Evolutionary conservation across 2,329 filamentous ascomycete species (phyloP).

Genomic region (Aspergillus phoenicis): DNA sequence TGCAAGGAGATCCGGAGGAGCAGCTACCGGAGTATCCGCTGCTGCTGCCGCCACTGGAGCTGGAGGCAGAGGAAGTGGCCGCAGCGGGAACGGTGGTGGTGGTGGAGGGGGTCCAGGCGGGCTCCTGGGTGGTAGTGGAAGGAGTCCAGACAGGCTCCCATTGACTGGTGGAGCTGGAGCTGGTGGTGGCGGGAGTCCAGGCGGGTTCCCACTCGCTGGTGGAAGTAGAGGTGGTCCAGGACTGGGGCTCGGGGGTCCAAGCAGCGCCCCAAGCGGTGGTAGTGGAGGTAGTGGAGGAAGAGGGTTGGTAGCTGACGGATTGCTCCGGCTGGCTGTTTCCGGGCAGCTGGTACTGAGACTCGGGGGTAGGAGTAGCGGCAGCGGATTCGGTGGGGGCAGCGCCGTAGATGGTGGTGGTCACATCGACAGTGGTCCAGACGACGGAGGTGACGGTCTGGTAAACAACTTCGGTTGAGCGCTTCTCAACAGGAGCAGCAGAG

Average conservation of each 20-base stretch:
- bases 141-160: conserved; percentile 9
- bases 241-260: conserved; percentile 18
- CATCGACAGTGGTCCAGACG: conserved; percentile 52
- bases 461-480: conserved; percentile 45
- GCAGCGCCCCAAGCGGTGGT: conserved; percentile 9
- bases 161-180: not conserved
- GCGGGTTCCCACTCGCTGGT: not conserved
- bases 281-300: conserved; percentile 15
- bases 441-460: conserved; percentile 54
- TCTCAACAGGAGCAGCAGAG: conserved; percentile 37
- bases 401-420: conserved; percentile 52
- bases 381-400: conserved; percentile 24
- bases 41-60: conserved; percentile 15
- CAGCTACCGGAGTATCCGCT: conserved; percentile 29
- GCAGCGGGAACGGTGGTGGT: conserved; percentile 3
- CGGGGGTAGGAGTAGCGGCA: conserved; percentile 23
- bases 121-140: not conserved
- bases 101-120: conserved; percentile 8
- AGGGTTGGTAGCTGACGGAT: not conserved
- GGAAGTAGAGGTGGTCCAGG: conserved; percentile 2
- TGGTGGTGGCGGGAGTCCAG: conserved; percentile 6
- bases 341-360: not conserved
- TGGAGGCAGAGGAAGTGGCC: conserved; percentile 7
- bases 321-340: conserved; percentile 4
- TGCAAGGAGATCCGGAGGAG: conserved; percentile 31